Conservation (phyloP, 2,329 filamentous ascomycete genomes). For the Colletotrichum tanaceti region DNA sequence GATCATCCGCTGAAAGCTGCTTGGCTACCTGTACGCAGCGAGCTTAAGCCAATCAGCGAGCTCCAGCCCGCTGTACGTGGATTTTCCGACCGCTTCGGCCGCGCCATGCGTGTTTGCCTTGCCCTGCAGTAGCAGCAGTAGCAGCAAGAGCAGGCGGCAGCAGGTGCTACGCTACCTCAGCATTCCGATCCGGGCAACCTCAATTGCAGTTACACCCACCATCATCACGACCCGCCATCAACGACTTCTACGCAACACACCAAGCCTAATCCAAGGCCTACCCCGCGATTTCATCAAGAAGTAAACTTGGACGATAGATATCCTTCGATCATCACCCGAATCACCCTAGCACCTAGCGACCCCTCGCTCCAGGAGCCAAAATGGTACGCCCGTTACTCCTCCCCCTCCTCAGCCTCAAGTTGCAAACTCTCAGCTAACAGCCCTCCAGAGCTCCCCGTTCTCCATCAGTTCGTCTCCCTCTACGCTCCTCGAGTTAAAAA, state of each 20-base stretch:
- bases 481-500: constrained; percentile 27
- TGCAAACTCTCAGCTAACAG: constrained; percentile 50
- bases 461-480: constrained; percentile 80
- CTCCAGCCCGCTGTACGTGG: constrained; percentile 36
- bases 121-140: constrained; percentile 37
- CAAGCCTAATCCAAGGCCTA: constrained; percentile 26
- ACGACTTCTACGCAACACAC: constrained; percentile 33
- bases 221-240: constrained; percentile 38
- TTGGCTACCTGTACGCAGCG: constrained; percentile 7
- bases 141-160: constrained; percentile 38
- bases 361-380: constrained; percentile 42
- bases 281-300: constrained; percentile 24
- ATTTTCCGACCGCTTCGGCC: constrained; percentile 45
- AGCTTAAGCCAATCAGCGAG: constrained; percentile 43
- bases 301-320: background rate
- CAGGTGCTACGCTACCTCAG: constrained; percentile 43
- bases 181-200: constrained; percentile 44
- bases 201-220: constrained; percentile 41
- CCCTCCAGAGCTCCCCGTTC: constrained; percentile 83
- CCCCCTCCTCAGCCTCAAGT: constrained; percentile 31
- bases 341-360: constrained; percentile 12
- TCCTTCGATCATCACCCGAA: constrained; percentile 5
- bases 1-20: constrained; percentile 31
- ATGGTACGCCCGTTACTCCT: constrained; percentile 40
- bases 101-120: constrained; percentile 60